Evolutionary conservation across 176 grass and related monocot species (phyloP), one percentile per base, ranked within the genome.

Genomic region (Triticum dicoccoides): DNA sequence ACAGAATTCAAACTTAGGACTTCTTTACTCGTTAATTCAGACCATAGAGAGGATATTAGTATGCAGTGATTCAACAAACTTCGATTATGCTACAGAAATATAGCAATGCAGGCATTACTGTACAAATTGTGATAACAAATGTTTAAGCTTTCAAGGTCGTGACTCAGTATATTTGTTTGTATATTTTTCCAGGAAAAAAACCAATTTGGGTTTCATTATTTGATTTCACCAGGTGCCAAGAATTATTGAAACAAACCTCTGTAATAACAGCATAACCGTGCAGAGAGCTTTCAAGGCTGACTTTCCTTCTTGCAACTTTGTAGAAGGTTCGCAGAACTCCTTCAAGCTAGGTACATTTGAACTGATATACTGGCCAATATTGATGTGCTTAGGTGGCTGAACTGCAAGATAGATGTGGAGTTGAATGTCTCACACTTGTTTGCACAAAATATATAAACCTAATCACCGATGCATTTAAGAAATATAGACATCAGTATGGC

Each of bases 271-370:
- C 94, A 99, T 99, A 76, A 94, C 94, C 34, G 76, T 87, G 33
- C 90, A 92, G 72, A 99, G 83, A 79, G 94, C 90, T 88, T 91
- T 96, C 74, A 96, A 84, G 89, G 93, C 54, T 20, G 83, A 91
- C 32, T 38, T 72, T 81, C 90, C 91, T 82, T 92, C 86, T 83
- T 89, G 70, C 81, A 89, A 76, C 77, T 90, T 87, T 45, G 83
- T 80, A 80, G 86, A 80, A 71, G 80, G 90, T 84, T 99, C 89
- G 59, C 76, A 86, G 61, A 94, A 99, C 52, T 94, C 90, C 78
- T 96, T 96, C 69, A 99, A 75, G 84, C 92, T 94, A 73, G 94
- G 92, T 74, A 99, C 90, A 94, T 99, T 94, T 52, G 89, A 77
- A 66, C 38, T 85, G 65, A 99, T 92, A 87, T 99, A 96, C 44